Percentiles rank a stretch among this genome's conserved stretches.
These are phyloP conservation scores for Tolypocladium album DNA, from an alignment of 2,329 filamentous ascomycete species.

Conservation along the genomic window DNA sequence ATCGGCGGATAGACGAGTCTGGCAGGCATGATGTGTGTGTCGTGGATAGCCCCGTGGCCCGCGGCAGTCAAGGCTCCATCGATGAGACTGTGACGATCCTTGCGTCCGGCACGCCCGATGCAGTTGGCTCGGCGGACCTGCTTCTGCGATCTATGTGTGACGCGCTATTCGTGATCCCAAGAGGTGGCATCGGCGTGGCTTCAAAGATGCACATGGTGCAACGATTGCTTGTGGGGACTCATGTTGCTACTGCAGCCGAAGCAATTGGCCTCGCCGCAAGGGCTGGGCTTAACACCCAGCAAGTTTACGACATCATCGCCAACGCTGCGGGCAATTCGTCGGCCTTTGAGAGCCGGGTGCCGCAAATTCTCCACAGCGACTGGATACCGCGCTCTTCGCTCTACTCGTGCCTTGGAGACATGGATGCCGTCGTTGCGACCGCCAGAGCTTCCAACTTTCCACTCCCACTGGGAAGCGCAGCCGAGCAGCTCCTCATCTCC, in stretches of 20 bases:
- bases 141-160: slow-evolving; percentile 47
- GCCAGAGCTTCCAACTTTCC: slow-evolving; percentile 20
- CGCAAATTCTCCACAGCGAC: slow-evolving; percentile 40
- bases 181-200: slow-evolving; percentile 35
- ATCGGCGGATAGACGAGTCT: background rate
- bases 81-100: background rate
- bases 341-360: slow-evolving; percentile 47
- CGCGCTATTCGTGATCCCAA: slow-evolving; percentile 42
- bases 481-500: slow-evolving; percentile 20
- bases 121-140: slow-evolving; percentile 25
- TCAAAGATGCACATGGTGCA: slow-evolving; percentile 45
- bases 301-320: slow-evolving; percentile 17
- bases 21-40: background rate
- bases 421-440: slow-evolving; percentile 17
- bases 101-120: background rate
- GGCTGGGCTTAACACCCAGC: slow-evolving; percentile 30
- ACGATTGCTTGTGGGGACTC: slow-evolving; percentile 39
- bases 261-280: slow-evolving; percentile 40
- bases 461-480: slow-evolving; percentile 20
- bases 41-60: background rate
- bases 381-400: slow-evolving; percentile 26
- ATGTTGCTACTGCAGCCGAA: slow-evolving; percentile 39
- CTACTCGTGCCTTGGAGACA: slow-evolving; percentile 23
- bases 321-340: slow-evolving; percentile 27
- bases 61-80: background rate